Percentiles rank a stretch among this genome's conserved stretches.
phyloP scores from a whole-genome alignment of 768 basidiomycete genomes.

The Lentinula aciculospora region DNA sequence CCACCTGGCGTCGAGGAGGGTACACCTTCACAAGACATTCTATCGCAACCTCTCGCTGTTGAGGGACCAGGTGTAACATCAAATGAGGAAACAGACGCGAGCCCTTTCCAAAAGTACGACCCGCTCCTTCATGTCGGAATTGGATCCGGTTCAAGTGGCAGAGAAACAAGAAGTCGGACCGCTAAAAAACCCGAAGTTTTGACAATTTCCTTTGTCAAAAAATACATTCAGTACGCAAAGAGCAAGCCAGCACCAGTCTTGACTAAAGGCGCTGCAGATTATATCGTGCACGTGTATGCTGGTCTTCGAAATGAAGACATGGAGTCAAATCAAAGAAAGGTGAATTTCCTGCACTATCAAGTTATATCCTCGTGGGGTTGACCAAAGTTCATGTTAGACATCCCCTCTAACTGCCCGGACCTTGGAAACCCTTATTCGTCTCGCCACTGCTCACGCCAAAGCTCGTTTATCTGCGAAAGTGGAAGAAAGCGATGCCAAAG shows the following conservation, averaged over 20 bases:
- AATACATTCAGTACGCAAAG: conserved; percentile 97
- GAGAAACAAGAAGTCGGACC: conserved; percentile 49
- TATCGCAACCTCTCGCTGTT: conserved; percentile 82
- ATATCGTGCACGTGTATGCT: conserved; percentile 90
- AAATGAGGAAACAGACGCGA: conserved; percentile 58
- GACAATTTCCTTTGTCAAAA: conserved; percentile 93
- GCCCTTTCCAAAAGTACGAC: conserved; percentile 95
- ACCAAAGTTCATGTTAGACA: conserved; percentile 48
- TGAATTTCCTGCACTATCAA: conserved; percentile 18
- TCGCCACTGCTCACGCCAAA: conserved; percentile 97
- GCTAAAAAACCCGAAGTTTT: conserved; percentile 79
- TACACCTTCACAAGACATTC: conserved; percentile 81
- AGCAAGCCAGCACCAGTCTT: conserved; percentile 78
- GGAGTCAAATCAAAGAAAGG: conserved; percentile 87
- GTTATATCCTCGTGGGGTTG: neutral
- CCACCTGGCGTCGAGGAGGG: conserved; percentile 97
- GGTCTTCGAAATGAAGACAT: conserved; percentile 88
- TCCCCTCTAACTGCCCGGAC: conserved; percentile 97
- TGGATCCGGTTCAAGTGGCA: conserved; percentile 39
- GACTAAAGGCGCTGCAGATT: conserved; percentile 90
- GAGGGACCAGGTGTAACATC: conserved; percentile 63
- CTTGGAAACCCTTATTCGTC: conserved; percentile 95
- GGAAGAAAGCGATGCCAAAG: conserved; percentile 76
- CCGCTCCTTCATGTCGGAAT: conserved; percentile 90
- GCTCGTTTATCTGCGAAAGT: conserved; percentile 84